Evolutionary conservation across 352 stramenopile genomes (phyloP).

Genomic region (Phytophthora syringae): DNA sequence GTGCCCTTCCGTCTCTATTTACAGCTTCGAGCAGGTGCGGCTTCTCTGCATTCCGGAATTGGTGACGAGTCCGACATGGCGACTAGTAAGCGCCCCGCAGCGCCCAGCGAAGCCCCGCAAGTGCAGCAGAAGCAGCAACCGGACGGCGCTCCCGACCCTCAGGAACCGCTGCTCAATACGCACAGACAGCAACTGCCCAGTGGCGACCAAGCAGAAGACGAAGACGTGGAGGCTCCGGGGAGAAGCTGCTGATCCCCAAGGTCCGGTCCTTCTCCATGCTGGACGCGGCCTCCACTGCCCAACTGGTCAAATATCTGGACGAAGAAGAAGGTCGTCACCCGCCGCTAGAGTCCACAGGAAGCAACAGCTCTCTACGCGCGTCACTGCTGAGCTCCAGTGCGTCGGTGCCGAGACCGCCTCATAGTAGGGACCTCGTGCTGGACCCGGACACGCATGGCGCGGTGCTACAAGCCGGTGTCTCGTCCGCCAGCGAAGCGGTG

Average conservation of each 20-base stretch:
- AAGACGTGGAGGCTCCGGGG: slow-evolving; percentile 15
- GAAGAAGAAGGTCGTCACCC: slow-evolving; percentile 41
- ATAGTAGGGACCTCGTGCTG: slow-evolving; percentile 57
- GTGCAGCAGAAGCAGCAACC: slow-evolving; percentile 22
- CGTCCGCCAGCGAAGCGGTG: slow-evolving; percentile 50
- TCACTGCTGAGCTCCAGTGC: slow-evolving; percentile 32
- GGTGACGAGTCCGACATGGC: slow-evolving; percentile 26
- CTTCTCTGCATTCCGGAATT: slow-evolving; percentile 20
- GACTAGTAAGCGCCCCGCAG: slow-evolving; percentile 18
- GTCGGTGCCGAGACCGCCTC: slow-evolving; percentile 32
- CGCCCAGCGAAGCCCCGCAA: slow-evolving; percentile 19
- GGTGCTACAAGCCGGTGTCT: slow-evolving; percentile 58
- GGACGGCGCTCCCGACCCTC: slow-evolving; percentile 11
- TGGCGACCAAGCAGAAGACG: slow-evolving; percentile 21
- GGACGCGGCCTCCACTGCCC: slow-evolving; percentile 35
- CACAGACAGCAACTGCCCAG: slow-evolving; percentile 11
- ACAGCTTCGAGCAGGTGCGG: slow-evolving; percentile 7
- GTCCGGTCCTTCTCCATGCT: slow-evolving; percentile 49
- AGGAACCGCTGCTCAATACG: slow-evolving; percentile 8
- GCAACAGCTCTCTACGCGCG: slow-evolving; percentile 23
- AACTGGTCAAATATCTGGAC: slow-evolving; percentile 43
- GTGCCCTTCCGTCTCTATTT: slow-evolving; percentile 15
- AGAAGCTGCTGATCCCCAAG: slow-evolving; percentile 41
- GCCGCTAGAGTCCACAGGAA: slow-evolving; percentile 20
- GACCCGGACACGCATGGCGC: slow-evolving; percentile 46